These are phyloP conservation scores for Penstemon newberryi DNA, from an alignment of 257 asterid genomes.

Conservation along the genomic window DNA sequence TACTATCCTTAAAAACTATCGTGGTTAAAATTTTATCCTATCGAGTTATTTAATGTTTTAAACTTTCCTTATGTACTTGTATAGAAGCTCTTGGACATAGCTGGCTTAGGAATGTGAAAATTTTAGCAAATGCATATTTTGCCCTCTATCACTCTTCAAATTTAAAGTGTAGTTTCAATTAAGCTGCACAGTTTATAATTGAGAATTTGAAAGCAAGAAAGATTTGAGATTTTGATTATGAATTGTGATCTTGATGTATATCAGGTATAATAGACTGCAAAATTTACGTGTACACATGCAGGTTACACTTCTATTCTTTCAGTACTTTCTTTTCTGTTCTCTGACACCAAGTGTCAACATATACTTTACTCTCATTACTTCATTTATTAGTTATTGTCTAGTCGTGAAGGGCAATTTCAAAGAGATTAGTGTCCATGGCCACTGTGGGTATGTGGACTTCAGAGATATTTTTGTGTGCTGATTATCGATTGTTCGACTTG, in stretches of 20 bases:
- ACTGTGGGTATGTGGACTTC: too few relatives aligned
- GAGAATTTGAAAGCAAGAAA: background rate
- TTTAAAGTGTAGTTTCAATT: background rate
- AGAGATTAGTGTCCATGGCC: too few relatives aligned
- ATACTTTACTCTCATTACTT: too few relatives aligned
- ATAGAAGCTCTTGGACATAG: background rate
- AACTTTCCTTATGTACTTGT: background rate
- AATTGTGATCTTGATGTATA: background rate
- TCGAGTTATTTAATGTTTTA: background rate
- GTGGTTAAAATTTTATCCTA: background rate
- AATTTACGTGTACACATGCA: conserved; percentile 7
- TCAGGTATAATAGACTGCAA: background rate
- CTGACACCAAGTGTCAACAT: background rate
- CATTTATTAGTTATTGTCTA: too few relatives aligned
- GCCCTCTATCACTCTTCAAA: background rate
- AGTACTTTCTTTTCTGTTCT: too few relatives aligned
- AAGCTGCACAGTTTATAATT: background rate
- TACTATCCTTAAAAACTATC: background rate
- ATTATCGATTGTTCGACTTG: too few relatives aligned
- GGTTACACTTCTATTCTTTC: background rate
- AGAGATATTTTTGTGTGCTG: too few relatives aligned
- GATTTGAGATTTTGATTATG: background rate
- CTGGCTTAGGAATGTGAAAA: background rate
- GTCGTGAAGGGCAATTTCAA: too few relatives aligned
- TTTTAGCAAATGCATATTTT: background rate